Evolutionary conservation across 371 early-diverging fungal species (phyloP), one percentile per base, ranked within the genome.

Genomic region (Zopfochytrium polystomum): DNA sequence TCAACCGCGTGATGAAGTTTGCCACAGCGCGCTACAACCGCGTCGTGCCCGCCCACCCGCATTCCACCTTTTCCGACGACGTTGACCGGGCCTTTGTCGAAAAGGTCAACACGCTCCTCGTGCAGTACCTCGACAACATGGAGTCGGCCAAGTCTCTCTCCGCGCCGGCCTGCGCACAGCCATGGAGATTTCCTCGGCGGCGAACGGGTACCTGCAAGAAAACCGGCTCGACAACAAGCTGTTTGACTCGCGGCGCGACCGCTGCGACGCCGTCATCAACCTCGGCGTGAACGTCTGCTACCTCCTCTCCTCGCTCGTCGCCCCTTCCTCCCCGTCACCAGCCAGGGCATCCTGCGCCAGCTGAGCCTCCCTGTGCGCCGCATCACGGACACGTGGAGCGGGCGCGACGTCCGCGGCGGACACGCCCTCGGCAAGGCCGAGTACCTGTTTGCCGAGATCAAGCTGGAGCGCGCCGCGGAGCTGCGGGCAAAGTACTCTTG

Each of bases 1-100:
- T 93, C 68, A 98, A 98, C 81, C 89, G 99, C 65, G 90, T 93
- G 26, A 82, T 99, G 74, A 96, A 96, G 76, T 99, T 95, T 79
- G 80, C 93, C 38, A 75, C 73, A 35, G 70, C 91, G 48, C 97
- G 95, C 72, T 93, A 92, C 72, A 87, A 88, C 27, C 79, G 86
- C 31, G 75, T 84, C 2, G 71, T 93, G 23, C 94, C 96, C n/a
- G 70, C 76, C 23, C 83, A 81, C 43, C n/a, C n/a, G n/a, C n/a
- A n/a, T n/a, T n/a, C n/a, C n/a, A 63, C 70, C 22, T 50, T 74
- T 25, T 63, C 61, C 22, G 81, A 80, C 23, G 77, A 75, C 30
- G 60, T 80, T 44, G 91, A 90, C 59, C 66, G 73, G 61, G 69
- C 78, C 52, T 76, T 98, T 22, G 71, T 93, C 60, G 81, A 85